Conservation (phyloP, 192 early-diverging fungal species). For the Backusella luteola region DNA sequence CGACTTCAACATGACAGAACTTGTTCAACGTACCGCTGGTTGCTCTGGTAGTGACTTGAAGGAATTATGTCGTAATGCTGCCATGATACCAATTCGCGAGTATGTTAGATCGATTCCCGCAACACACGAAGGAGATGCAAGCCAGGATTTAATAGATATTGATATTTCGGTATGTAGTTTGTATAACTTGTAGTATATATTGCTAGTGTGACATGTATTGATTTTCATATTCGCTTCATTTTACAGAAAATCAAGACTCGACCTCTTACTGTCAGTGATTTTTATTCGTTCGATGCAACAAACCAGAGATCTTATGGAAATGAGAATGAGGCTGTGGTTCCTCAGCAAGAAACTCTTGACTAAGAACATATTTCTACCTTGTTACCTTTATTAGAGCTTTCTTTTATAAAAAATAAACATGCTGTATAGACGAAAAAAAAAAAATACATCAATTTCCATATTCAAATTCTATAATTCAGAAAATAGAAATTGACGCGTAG, state of each 20-base stretch:
- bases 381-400: neutral
- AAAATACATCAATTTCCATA: neutral
- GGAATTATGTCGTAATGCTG: constrained; percentile 95
- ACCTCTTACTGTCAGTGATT: constrained; percentile 25
- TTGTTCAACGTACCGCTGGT: constrained; percentile 75
- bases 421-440: neutral
- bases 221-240: neutral
- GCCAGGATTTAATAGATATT: constrained; percentile 26
- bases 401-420: neutral
- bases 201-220: neutral
- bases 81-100: constrained; percentile 93
- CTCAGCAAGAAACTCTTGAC: constrained; percentile 29
- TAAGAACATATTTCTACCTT: neutral
- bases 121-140: constrained; percentile 17
- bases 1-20: constrained; percentile 62
- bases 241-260: constrained; percentile 30
- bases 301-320: constrained; percentile 14
- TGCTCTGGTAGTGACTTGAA: constrained; percentile 95
- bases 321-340: neutral
- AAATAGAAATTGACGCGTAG: neutral
- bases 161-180: constrained; percentile 23
- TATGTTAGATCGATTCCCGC: constrained; percentile 57
- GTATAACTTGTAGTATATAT: neutral
- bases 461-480: neutral
- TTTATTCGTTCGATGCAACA: constrained; percentile 22